These are phyloP conservation scores for Gomphus bonarii DNA, from an alignment of 1,284 basidiomycete species.

Conservation along the genomic window DNA sequence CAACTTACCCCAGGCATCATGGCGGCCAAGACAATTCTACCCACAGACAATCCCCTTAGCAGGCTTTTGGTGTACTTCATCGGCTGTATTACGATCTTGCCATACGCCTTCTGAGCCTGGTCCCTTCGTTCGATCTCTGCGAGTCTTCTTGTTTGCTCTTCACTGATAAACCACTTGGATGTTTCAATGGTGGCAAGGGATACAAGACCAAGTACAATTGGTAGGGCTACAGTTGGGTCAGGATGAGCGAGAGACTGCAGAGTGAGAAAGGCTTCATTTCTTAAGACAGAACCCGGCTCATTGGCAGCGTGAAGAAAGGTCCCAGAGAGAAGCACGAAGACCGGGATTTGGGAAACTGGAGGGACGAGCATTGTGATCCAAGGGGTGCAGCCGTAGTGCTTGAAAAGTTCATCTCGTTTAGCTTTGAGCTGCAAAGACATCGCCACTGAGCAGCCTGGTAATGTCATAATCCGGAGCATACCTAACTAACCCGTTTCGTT, in stretches of 20 bases:
- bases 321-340: conserved; percentile 59
- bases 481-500: background rate
- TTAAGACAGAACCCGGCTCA: conserved; percentile 48
- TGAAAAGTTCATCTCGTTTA: conserved; percentile 48
- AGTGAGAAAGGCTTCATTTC: conserved; percentile 65
- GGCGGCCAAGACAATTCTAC: conserved; percentile 66
- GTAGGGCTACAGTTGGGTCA: conserved; percentile 61
- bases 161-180: conserved; percentile 54
- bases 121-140: conserved; percentile 23
- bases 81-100: conserved; percentile 30
- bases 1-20: conserved; percentile 66
- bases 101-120: conserved; percentile 1
- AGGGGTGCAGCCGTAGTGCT: conserved; percentile 47
- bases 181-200: conserved; percentile 74
- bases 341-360: conserved; percentile 56
- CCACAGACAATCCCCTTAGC: conserved; percentile 54
- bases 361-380: conserved; percentile 51
- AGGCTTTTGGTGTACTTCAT: conserved; percentile 49
- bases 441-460: background rate
- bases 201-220: conserved; percentile 60
- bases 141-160: conserved; percentile 32
- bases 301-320: conserved; percentile 47
- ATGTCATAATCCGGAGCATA: background rate
- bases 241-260: conserved; percentile 59
- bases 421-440: conserved; percentile 34